Conservation (phyloP, 2,329 filamentous ascomycete species). For the Xylariaceae sp. region DNA sequence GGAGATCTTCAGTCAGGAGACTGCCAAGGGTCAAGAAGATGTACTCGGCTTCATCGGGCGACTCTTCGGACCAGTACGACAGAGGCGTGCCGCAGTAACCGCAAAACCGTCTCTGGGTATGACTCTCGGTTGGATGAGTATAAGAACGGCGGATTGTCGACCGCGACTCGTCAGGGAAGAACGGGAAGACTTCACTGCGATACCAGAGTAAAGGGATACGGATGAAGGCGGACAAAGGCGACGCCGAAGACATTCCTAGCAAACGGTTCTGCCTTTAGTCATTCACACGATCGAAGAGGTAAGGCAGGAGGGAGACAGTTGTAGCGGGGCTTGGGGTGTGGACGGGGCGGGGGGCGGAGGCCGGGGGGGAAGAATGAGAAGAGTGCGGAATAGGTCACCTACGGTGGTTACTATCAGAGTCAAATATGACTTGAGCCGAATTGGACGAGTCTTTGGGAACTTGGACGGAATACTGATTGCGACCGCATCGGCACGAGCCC, state of each 20-base stretch:
- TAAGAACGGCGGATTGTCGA: constrained; percentile 61
- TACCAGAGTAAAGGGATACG: constrained; percentile 79
- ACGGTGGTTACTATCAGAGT: constrained; percentile 66
- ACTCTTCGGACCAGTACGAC: constrained; percentile 74
- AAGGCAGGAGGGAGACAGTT: background rate
- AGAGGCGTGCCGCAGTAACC: constrained; percentile 86
- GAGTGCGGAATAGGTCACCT: constrained; percentile 36
- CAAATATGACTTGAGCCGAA: constrained; percentile 66
- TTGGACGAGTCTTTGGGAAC: constrained; percentile 55
- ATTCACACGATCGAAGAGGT: background rate
- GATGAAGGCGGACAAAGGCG: constrained; percentile 73
- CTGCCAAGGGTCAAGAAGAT: constrained; percentile 80
- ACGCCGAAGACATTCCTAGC: constrained; percentile 59
- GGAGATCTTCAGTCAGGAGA: constrained; percentile 63
- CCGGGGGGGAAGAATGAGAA: background rate
- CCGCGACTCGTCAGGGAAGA: constrained; percentile 72
- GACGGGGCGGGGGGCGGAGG: background rate
- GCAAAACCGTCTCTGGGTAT: constrained; percentile 73
- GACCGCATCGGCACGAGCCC: constrained; percentile 78
- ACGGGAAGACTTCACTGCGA: constrained; percentile 66
- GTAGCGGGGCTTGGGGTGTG: too few relatives aligned
- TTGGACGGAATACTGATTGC: constrained; percentile 73
- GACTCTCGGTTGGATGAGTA: constrained; percentile 51
- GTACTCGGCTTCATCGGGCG: constrained; percentile 64
- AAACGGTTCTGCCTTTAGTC: constrained; percentile 1